phyloP scores from a whole-genome alignment of 495 filamentous ascomycete genomes.

The Aspergillus leporis region DNA sequence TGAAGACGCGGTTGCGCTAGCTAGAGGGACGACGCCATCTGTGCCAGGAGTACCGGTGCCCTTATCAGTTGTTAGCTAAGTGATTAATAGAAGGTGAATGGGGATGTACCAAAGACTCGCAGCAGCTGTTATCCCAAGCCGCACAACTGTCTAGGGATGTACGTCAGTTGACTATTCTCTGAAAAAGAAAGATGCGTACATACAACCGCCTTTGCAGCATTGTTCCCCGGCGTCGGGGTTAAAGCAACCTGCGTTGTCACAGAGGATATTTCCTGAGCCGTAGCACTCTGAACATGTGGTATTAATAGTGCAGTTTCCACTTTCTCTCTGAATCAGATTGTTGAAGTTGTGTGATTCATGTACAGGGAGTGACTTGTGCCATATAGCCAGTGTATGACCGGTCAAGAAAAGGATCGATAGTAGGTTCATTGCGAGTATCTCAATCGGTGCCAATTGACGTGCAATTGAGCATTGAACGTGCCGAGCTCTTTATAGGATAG shows the following conservation, averaged over 20 bases:
- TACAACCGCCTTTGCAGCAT: constrained; percentile 14
- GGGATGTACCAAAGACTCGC: not conserved
- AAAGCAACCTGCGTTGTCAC: constrained; percentile 13
- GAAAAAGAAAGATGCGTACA: not conserved
- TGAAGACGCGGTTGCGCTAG: not conserved
- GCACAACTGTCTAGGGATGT: constrained; percentile 1
- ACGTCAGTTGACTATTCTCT: not conserved
- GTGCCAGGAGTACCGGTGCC: constrained; percentile 7
- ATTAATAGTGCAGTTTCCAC: constrained; percentile 2
- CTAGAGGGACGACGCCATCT: not conserved
- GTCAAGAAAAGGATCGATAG: no score
- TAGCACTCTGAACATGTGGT: constrained; percentile 14
- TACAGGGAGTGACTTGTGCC: no score
- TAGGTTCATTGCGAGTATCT: no score
- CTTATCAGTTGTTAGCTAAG: not conserved
- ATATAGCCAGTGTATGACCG: no score
- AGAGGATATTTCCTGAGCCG: constrained; percentile 9
- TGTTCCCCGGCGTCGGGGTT: constrained; percentile 10
- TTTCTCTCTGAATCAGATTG: not conserved
- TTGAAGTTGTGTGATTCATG: not conserved
- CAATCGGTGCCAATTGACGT: no score
- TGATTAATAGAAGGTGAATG: not conserved
- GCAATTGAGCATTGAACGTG: no score
- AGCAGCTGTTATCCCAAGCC: constrained; percentile 4
- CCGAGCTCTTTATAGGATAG: no score